Conservation (phyloP, 2,329 filamentous ascomycete species). For the Penicillium sp. region DNA sequence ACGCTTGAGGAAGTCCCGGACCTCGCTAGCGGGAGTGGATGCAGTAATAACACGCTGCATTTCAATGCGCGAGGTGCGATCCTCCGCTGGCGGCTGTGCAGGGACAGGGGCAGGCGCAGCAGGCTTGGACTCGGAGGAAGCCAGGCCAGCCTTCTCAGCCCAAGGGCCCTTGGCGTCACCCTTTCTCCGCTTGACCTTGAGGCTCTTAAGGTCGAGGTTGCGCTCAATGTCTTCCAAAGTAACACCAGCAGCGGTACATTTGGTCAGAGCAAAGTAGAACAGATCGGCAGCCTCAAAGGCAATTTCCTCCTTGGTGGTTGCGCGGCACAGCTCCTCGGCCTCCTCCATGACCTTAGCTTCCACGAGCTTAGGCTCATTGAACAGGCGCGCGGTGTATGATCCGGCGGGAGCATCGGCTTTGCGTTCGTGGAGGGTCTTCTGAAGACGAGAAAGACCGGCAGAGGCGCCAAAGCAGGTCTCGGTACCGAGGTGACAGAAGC, state of each 20-base stretch:
- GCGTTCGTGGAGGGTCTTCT: conserved; percentile 79
- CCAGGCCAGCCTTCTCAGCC: conserved; percentile 76
- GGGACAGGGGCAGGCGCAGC: conserved; percentile 47
- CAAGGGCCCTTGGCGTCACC: conserved; percentile 94
- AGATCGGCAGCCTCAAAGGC: conserved; percentile 94
- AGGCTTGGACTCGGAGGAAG: conserved; percentile 24
- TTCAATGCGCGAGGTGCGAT: conserved; percentile 61
- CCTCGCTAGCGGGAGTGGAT: conserved; percentile 61
- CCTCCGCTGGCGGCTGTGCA: conserved; percentile 49
- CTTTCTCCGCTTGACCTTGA: conserved; percentile 90
- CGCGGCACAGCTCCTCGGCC: conserved; percentile 89
- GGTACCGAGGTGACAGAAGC: conserved; percentile 92
- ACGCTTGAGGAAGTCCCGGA: conserved; percentile 74
- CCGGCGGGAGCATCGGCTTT: conserved; percentile 80
- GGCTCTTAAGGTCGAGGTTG: conserved; percentile 88
- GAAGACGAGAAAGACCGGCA: conserved; percentile 74
- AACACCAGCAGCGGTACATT: conserved; percentile 81
- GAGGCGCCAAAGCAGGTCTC: conserved; percentile 89
- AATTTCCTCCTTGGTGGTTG: conserved; percentile 75
- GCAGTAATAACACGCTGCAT: conserved; percentile 78
- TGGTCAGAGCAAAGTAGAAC: conserved; percentile 92
- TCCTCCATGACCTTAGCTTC: conserved; percentile 98
- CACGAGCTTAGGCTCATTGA: conserved; percentile 85
- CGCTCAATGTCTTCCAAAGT: conserved; percentile 84
- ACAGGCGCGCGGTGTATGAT: conserved; percentile 90